A percentile compares a stretch with the other conserved stretches of the same genome.
Evolutionary conservation across 2,329 filamentous ascomycete genomes (phyloP).

Genomic region (Colletotrichum sp.): DNA sequence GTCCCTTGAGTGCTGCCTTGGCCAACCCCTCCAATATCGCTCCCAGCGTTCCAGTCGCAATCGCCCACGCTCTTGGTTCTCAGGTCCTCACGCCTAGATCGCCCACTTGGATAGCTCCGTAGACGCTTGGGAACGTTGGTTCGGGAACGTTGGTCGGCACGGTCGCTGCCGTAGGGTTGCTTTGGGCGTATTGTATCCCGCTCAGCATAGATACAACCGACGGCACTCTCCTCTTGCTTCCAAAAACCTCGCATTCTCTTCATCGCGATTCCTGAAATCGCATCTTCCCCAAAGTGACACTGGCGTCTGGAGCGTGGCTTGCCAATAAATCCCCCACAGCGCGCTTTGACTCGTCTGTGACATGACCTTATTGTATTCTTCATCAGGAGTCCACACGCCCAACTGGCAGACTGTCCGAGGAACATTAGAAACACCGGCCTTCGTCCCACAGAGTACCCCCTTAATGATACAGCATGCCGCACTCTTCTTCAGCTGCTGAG

Average conservation of each 20-base stretch:
- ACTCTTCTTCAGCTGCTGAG: not conserved
- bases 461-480: not conserved
- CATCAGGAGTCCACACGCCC: not conserved
- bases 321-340: not conserved
- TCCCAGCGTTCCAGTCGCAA: not conserved
- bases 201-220: not conserved
- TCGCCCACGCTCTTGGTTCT: not conserved
- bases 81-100: not conserved
- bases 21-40: not conserved
- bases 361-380: not conserved
- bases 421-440: not conserved
- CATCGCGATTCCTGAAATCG: not conserved
- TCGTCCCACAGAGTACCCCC: not conserved
- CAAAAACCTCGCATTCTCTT: not conserved
- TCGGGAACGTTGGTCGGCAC: not conserved
- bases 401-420: not conserved
- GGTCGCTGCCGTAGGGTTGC: not conserved
- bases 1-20: not conserved
- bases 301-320: not conserved
- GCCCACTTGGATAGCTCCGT: not conserved
- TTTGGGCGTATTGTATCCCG: not conserved
- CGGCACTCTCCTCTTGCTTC: not conserved
- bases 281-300: not conserved
- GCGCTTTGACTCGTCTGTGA: conserved; percentile 17
- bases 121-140: not conserved